Evolutionary conservation across 208 protist species (phyloP).

Genomic region (Vickermania ingenoplastis): DNA sequence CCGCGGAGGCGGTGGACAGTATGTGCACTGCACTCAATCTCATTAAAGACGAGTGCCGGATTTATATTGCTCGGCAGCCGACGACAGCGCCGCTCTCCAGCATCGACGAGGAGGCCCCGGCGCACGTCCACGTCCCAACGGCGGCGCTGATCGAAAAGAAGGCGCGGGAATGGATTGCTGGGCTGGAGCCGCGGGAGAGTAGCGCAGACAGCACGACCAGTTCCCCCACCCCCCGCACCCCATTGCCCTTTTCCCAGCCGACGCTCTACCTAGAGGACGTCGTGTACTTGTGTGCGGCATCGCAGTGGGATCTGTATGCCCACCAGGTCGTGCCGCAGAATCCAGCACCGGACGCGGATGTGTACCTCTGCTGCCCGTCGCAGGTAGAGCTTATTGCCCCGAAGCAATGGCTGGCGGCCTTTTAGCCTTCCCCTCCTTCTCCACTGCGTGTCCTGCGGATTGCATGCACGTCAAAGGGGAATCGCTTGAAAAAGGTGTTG

Average conservation of each 20-base stretch:
- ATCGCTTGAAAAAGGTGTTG: too few species aligned
- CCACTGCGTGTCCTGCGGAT: background rate
- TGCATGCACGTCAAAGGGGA: too few species aligned
- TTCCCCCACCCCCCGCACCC: too few species aligned
- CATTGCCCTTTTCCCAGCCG: conserved; percentile 14
- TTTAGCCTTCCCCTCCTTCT: conserved; percentile 7
- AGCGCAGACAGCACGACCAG: too few species aligned
- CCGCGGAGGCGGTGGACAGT: conserved; percentile 29
- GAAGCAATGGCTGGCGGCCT: conserved; percentile 31
- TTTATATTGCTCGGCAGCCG: conserved; percentile 40
- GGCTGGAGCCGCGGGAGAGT: too few species aligned
- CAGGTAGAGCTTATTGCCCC: conserved; percentile 37
- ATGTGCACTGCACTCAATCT: conserved; percentile 56
- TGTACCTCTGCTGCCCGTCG: conserved; percentile 75
- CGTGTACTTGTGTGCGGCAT: conserved; percentile 67
- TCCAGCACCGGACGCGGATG: conserved; percentile 61
- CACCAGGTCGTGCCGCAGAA: conserved; percentile 33
- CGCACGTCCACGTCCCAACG: conserved; percentile 23
- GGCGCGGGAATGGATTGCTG: conserved; percentile 43
- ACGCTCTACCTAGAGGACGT: conserved; percentile 54
- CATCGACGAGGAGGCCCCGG: background rate
- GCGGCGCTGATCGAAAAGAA: conserved; percentile 47
- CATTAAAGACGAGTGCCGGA: conserved; percentile 25
- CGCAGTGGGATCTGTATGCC: conserved; percentile 43
- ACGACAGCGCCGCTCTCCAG: conserved; percentile 19